Base-by-base conservation (phyloP, 1,139 yeast species). In the Geotrichum europaeum region DNA sequence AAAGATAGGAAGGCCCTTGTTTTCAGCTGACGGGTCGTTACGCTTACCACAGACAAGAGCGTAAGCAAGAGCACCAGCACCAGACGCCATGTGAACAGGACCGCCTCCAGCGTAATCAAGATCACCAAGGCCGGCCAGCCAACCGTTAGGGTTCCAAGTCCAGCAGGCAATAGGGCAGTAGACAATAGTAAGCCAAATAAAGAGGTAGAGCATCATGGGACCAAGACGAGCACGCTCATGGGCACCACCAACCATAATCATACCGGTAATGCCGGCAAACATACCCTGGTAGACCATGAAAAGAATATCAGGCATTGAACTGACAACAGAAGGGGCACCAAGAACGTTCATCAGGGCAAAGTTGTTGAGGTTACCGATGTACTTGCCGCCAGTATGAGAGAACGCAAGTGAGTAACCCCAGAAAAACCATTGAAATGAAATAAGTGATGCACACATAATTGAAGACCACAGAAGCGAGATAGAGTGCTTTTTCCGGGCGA, bases 61-160 rank as follows among this genome's bases (percentile, higher is more conserved):
- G 73, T 92, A 92, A 60, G 97, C 95, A 65, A 94, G 80, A 51
- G 97, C 98, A 70, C 96, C 96, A 68, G 87, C 89, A 67, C 99
- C 99, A 49, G 97, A 89, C 69, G 90, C 80, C 78, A 89, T 90
- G 77, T 94, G 99, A 63, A 94, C 98, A 65, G 98, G 97, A 65
- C 97, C 97, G 72, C 98, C 97, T 70, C 99, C 99, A 49, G 98
- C 98, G 73, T 89, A 94, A 77, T 94, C 99, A 63, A 90, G 82
- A 40, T 91, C 86, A 65, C 98, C 98, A 62, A 92, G 80, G 56
- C 77, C 78, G 61, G 80, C 82, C 66, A 92, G 81, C 98, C 98
- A 94, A 56, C 98, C 99, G 62, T 82, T 82, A 40, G 85, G 81
- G 73, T 92, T 94, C 98, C 98, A 94, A 34, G 96, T 88, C 98